Base-by-base conservation (phyloP, 805 yeast species). In the Suhomyces tanzawaensis region DNA sequence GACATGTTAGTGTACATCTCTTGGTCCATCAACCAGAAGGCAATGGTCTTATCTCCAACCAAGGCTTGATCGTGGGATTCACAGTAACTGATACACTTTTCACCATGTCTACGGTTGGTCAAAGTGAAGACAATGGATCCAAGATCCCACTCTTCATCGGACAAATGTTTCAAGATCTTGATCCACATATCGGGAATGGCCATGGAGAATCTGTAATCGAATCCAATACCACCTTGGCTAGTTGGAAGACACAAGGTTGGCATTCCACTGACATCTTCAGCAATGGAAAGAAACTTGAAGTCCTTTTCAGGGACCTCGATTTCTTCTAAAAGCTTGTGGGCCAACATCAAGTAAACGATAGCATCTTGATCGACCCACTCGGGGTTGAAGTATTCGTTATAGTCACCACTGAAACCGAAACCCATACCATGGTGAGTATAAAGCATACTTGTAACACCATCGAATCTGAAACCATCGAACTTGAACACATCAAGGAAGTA, bases 161-260 rank as follows among this genome's bases (percentile, higher is more conserved):
- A 55, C 42, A 74, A 66, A 57, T 90, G 97, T 58, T 93, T 91
- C 50, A 91, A 66, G 33, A 89, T 62, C 61, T 93, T 93, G 66
- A 91, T 91, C 99, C 99, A 91, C 98, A 91, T 91, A 61, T 91
- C 99, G 3, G 99, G 99, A 42, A 91, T 72, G 1, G 98, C 97
- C 99, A 91, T 91, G 2, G 95, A 93, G 37, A 91, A 71, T 46
- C 98, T 73, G 61, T 91, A 91, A 58, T 90, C 93, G 54, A 91
- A 91, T 0, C 97, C 99, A 44, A 85, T 81, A 40, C 99, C 99
- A 34, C 98, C 98, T 17, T 68, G 57, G 0, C 49, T 36, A 35
- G 86, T 72, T 4, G 93, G 81, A 39, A 85, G 62, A 61, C 98
- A 91, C 40, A 93, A 66, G 1, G 97, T 89, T 23, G 99, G 99